Base-by-base conservation (phyloP, 768 basidiomycete species). In the Boletellus emodensis region DNA sequence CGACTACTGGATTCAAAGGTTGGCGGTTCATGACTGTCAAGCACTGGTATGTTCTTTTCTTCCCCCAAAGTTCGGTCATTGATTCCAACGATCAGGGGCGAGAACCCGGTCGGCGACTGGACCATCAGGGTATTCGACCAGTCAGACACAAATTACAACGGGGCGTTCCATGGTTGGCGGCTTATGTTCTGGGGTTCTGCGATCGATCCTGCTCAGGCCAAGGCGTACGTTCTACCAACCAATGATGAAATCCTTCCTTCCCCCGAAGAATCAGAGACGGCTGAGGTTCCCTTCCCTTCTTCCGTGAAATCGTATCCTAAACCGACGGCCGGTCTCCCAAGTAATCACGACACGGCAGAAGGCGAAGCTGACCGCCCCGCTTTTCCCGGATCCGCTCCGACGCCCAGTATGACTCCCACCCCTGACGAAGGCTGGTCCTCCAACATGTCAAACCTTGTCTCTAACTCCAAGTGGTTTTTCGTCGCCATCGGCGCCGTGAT, bases 11-110 rank as follows among this genome's bases (percentile, higher is more conserved):
- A 9, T 95, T 79, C 66, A 81, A 82, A n/a, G 94, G 91, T 1
- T 99, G 96, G 96, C 85, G 79, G n/a, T 99, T 99, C 66, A 98
- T 97, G 94, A 82, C 83, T 30, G 81, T 98, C 49, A 99, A 99
- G 69, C 96, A 99, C 62, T 99, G 96, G 95, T 94, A 51, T 20
- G 68, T 47, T 47, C 9, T 30, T 35, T 14, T 22, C 28, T 56
- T 20, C 11, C 50, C 42, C 17, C 40, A n/a, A 52, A 33, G 13
- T 6, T 22, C 44, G 24, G 34, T 33, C 46, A 11, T 50, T 69
- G 35, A 71, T 51, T 26, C 1, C 36, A 18, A 45, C 33, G 11
- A 22, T 30, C 54, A 97, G 95, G 95, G 94, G 89, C 35, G 96
- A 99, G 71, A 75, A 90, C 67, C 89, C 94, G 1, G 66, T 90